Evolutionary conservation across 345 rosid species (phyloP).

Genomic region (Citrus glauca): DNA sequence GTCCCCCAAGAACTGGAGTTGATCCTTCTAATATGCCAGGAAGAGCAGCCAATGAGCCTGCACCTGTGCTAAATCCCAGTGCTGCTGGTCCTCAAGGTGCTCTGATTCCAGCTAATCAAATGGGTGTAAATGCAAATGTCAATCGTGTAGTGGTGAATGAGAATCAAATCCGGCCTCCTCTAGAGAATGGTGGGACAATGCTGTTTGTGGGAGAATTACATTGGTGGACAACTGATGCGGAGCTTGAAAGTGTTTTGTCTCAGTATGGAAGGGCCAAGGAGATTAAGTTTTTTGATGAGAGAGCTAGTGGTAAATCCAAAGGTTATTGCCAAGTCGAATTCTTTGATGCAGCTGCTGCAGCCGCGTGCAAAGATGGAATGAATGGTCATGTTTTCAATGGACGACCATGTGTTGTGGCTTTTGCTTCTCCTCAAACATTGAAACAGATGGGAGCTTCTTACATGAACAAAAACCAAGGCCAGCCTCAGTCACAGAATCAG

Average conservation of each 20-base stretch:
- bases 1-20: conserved; percentile 29
- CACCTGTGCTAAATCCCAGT: conserved; percentile 42
- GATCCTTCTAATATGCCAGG: conserved; percentile 44
- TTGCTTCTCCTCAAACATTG: conserved; percentile 78
- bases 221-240: conserved; percentile 95
- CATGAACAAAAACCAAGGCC: conserved; percentile 59
- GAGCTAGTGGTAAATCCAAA: conserved; percentile 87
- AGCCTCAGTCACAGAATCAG: conserved; percentile 59
- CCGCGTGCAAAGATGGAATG: conserved; percentile 86
- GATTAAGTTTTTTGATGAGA: conserved; percentile 81
- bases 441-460: conserved; percentile 80
- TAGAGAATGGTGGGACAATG: conserved; percentile 71
- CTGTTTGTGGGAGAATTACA: conserved; percentile 76
- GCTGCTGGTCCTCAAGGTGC: conserved; percentile 47
- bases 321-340: conserved; percentile 90
- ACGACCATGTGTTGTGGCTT: conserved; percentile 77
- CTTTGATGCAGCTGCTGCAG: conserved; percentile 60
- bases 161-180: conserved; percentile 53
- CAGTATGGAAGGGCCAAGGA: conserved; percentile 81
- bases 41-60: conserved; percentile 45
- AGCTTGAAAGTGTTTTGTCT: conserved; percentile 60
- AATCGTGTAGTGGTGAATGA: conserved; percentile 42
- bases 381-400: conserved; percentile 67
- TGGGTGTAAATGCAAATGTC: conserved; percentile 35
- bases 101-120: conserved; percentile 50